Evolutionary conservation across 1,139 yeast genomes (phyloP), one percentile per base, ranked within the genome.

Genomic region (Debaryomyces fabryi): DNA sequence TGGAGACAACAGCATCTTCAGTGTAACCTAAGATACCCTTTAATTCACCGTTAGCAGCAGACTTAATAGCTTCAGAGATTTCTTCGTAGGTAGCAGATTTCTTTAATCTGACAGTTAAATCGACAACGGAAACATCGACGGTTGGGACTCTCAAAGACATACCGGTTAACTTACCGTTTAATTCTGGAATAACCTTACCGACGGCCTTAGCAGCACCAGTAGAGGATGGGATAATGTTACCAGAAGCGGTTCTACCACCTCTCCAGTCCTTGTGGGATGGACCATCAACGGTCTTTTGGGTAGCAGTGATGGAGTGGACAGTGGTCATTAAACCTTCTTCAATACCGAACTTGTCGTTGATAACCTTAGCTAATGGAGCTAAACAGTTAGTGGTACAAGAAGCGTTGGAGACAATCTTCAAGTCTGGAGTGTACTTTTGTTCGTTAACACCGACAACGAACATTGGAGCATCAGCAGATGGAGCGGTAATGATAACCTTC

Each of bases 121-220:
- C 73, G 55, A 69, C 73, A 53, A 87, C 91, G 59, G 95, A 87
- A 53, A 87, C 95, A 69, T 87, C 93, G 65, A 79, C 81, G 72
- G 95, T 88, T 71, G 96, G 95, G 58, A 87, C 93, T 78, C 96
- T 86, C 75, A 87, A 79, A 55, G 95, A 82, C 82, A 88, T 81
- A 80, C 96, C 96, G 62, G 96, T 88, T 71, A 87, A 85, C 80
- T 87, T 88, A 69, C 95, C 95, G 79, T 85, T 84, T 68, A 87
- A 85, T 69, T 83, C 85, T 64, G 96, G 96, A 65, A 88, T 86
- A 68, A 88, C 95, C 82, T 86, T 86, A 73, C 93, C 95, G 64
- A 87, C 95, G 63, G 93, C 93, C 83, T 87, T 87, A 69, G 96
- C 96, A 68, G 95, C 95, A 82, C 95, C 95, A 60, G 95, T 87